Evolutionary conservation across 1,139 yeast species (phyloP).

Genomic region (Pneumocystis jirovecii): DNA sequence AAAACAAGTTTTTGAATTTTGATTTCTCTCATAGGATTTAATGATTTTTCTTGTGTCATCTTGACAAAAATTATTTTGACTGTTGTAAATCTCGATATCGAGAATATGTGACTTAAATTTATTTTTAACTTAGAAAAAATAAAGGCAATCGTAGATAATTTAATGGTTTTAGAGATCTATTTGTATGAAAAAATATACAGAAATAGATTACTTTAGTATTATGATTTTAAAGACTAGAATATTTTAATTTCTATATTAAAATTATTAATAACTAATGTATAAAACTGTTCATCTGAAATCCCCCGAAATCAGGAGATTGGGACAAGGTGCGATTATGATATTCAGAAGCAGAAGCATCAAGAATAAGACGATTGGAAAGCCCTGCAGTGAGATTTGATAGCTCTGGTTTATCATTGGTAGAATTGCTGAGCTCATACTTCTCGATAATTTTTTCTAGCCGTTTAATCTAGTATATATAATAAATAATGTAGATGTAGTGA

Average conservation of each 20-base stretch:
- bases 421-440: not conserved
- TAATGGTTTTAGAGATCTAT: too few relatives aligned
- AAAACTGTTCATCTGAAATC: not conserved
- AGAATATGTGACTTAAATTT: not conserved
- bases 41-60: conserved; percentile 20
- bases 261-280: not conserved
- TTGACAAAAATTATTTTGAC: not conserved
- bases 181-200: too few relatives aligned
- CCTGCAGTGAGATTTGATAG: not conserved
- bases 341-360: not conserved
- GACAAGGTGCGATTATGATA: not conserved
- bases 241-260: too few relatives aligned
- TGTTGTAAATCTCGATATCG: too few relatives aligned
- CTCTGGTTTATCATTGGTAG: not conserved
- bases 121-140: conserved; percentile 24
- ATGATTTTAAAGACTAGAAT: too few relatives aligned
- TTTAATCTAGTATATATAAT: not conserved
- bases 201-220: too few relatives aligned
- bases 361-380: not conserved
- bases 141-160: too few relatives aligned
- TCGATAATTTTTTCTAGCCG: not conserved
- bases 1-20: conserved; percentile 98
- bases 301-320: not conserved
- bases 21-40: conserved; percentile 92
- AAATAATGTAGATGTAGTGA: not conserved